A percentile compares a stretch with the other conserved stretches of the same genome.
Conservation (phyloP, 2,329 filamentous ascomycete genomes). For the Fusarium nygamai region DNA sequence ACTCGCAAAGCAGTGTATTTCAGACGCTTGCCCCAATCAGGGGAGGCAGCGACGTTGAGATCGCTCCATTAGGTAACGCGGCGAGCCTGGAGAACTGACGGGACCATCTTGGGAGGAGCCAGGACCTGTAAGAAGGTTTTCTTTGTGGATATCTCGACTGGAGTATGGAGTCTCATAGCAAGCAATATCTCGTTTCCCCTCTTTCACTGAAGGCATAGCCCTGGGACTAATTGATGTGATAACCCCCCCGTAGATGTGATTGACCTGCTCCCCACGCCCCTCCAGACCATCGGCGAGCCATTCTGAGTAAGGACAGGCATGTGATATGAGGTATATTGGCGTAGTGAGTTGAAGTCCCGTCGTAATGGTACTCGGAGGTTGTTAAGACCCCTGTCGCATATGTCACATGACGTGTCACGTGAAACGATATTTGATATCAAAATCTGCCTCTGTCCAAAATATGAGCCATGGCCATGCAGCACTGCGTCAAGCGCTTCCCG, state of each 20-base stretch:
- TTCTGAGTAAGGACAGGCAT: slow-evolving; percentile 28
- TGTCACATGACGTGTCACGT: slow-evolving; percentile 36
- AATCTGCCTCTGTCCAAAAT: not conserved
- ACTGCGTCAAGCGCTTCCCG: not conserved
- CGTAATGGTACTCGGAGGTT: slow-evolving; percentile 28
- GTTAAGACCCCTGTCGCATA: slow-evolving; percentile 11
- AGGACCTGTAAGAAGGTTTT: slow-evolving; percentile 31
- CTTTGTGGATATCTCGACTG: slow-evolving; percentile 34
- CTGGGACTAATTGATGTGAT: slow-evolving; percentile 37
- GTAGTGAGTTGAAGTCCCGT: slow-evolving; percentile 16
- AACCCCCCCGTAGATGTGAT: slow-evolving; percentile 43
- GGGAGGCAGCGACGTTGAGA: slow-evolving; percentile 41
- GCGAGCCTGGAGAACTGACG: slow-evolving; percentile 23
- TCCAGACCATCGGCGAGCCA: slow-evolving; percentile 19
- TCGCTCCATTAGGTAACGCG: slow-evolving; percentile 47
- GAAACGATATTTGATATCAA: not conserved
- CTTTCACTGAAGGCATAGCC: slow-evolving; percentile 18
- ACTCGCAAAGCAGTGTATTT: slow-evolving; percentile 36
- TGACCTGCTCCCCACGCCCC: slow-evolving; percentile 32
- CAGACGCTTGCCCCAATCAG: slow-evolving; percentile 48
- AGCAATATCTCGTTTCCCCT: slow-evolving; percentile 37
- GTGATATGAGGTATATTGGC: slow-evolving; percentile 33
- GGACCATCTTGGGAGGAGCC: slow-evolving; percentile 35
- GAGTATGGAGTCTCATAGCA: slow-evolving; percentile 43
- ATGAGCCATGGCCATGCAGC: not conserved